Percentiles rank a stretch among this genome's conserved stretches.
phyloP scores from a whole-genome alignment of 75 land plant genomes.

The Pinus albicaulis region DNA sequence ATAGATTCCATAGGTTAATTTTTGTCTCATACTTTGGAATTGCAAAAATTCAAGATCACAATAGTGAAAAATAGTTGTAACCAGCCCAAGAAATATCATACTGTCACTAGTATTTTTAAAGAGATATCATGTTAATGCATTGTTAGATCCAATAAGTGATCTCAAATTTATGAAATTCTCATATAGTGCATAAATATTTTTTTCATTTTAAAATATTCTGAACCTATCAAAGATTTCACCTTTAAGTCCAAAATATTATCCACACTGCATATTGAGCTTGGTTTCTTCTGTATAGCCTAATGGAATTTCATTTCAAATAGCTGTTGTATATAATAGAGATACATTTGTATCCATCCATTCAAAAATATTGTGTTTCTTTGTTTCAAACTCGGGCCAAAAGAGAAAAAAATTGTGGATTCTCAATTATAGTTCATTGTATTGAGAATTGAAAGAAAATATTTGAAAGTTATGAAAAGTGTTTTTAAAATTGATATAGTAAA shows the following conservation, averaged over 20 bases:
- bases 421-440: neutral
- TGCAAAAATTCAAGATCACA: neutral
- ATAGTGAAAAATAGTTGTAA: slow-evolving; percentile 1
- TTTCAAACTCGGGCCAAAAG: neutral
- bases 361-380: neutral
- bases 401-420: neutral
- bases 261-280: neutral
- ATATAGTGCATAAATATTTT: too few relatives aligned
- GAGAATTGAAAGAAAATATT: neutral
- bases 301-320: too few relatives aligned
- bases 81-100: neutral
- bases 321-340: neutral
- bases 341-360: neutral
- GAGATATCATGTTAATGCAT: neutral
- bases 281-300: neutral
- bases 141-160: neutral
- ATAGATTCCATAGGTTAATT: neutral
- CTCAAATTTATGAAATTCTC: neutral
- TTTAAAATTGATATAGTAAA: neutral
- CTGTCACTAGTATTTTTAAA: too few relatives aligned
- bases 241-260: neutral
- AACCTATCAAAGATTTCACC: neutral
- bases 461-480: neutral
- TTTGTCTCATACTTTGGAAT: neutral
- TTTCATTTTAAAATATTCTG: neutral